Evolutionary conservation across 805 yeast species (phyloP).

Genomic region (Candida caryicola): DNA sequence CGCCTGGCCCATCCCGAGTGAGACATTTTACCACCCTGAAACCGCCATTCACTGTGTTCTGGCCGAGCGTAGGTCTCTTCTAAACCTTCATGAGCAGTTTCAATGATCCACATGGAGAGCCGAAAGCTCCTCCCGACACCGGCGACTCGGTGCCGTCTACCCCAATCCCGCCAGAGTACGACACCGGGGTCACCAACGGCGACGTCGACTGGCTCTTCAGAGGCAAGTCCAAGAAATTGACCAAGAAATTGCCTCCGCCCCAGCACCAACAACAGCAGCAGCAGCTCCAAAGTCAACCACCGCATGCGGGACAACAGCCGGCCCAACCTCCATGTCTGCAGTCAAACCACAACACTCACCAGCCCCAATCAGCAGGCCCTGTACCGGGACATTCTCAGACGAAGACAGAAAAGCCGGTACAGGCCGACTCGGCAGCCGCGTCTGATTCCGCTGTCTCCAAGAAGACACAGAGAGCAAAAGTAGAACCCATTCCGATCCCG

Average conservation of each 20-base stretch:
- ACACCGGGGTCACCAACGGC: constrained; percentile 61
- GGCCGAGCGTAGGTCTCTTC: background rate
- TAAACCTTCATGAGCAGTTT: background rate
- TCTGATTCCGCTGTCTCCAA: background rate
- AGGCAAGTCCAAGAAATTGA: constrained; percentile 63
- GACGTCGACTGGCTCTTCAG: constrained; percentile 85
- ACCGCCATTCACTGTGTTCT: too few relatives aligned
- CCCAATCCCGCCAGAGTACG: too few relatives aligned
- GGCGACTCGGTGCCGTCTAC: too few relatives aligned
- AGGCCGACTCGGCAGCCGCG: background rate
- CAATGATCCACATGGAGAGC: background rate
- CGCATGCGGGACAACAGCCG: background rate
- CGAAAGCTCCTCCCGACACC: too few relatives aligned
- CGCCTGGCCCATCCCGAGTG: too few relatives aligned
- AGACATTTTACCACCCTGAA: too few relatives aligned
- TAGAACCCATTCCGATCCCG: background rate
- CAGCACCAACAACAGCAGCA: constrained; percentile 4
- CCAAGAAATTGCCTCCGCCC: constrained; percentile 36
- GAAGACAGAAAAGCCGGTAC: too few relatives aligned
- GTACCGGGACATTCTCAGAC: too few relatives aligned
- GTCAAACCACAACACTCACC: background rate
- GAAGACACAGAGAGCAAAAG: background rate
- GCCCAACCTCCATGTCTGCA: background rate
- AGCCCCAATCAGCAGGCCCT: background rate
- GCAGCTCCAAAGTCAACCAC: background rate